phyloP scores from a whole-genome alignment of 768 basidiomycete genomes.

The Tylopilus subfusipes region DNA sequence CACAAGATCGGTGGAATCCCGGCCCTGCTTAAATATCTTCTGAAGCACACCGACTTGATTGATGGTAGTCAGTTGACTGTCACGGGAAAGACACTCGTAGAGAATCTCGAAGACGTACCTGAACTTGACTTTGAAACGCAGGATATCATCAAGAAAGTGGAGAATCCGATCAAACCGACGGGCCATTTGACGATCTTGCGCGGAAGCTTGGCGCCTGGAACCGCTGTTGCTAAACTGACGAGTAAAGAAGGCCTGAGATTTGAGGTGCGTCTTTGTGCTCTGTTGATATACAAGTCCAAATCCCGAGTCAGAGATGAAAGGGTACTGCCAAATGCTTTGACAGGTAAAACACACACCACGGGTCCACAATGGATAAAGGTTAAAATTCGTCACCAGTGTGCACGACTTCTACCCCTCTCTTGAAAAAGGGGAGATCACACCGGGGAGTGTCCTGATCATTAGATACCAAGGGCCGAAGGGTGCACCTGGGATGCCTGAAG shows the following conservation, averaged over 20 bases:
- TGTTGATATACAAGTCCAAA: neutral
- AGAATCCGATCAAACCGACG: constrained; percentile 79
- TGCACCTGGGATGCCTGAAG: constrained; percentile 91
- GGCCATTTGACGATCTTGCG: constrained; percentile 86
- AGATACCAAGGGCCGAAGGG: constrained; percentile 89
- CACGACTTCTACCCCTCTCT: constrained; percentile 73
- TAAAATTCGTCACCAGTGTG: constrained; percentile 38
- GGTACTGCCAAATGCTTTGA: constrained; percentile 79
- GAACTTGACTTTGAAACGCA: constrained; percentile 72
- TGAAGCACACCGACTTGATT: constrained; percentile 73
- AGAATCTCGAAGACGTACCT: constrained; percentile 76
- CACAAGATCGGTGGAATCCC: constrained; percentile 85
- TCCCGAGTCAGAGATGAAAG: constrained; percentile 31
- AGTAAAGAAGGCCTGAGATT: constrained; percentile 88
- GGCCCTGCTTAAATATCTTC: constrained; percentile 77
- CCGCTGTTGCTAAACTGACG: constrained; percentile 89
- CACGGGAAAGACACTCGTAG: constrained; percentile 85
- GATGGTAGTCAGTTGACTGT: constrained; percentile 84
- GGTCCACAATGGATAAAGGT: neutral
- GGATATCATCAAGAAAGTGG: constrained; percentile 68
- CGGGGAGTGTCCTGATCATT: constrained; percentile 76
- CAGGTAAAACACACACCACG: constrained; percentile 36
- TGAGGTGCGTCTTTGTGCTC: constrained; percentile 46
- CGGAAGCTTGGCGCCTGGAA: constrained; percentile 85
- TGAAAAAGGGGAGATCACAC: constrained; percentile 67